Base-by-base conservation (phyloP, 495 filamentous ascomycete species). In the Polyplosphaeria fusca region DNA sequence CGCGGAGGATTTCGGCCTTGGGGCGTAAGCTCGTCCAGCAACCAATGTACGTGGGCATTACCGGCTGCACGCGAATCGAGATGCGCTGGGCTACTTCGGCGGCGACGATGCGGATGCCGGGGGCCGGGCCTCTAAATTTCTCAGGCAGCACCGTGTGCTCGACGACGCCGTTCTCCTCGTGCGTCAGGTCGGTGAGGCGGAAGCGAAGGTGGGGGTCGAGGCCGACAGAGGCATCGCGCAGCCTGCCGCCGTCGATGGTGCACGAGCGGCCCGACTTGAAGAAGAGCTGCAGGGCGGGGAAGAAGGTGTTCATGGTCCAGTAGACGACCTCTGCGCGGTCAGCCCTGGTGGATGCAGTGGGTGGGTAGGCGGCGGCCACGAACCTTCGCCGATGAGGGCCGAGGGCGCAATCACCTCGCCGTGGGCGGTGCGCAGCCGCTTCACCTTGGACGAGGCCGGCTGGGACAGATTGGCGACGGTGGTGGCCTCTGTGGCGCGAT, bases 191-290 rank as follows among this genome's bases (percentile, higher is more conserved):
- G 4, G 44, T 50, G 20, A 57, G 42, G 2, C 54, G 54, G 19
- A 41, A 49, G 1, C 54, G 54, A 3, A 56, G 52, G 5, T 57
- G 11, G 2, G 19, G 45, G 25, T 57, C 54, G 5, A 57, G 22
- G n/a, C 45, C 45, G n/a, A 57, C 23, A 1, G 5, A 40, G 2
- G 45, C 54, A 20, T 37, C 39, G n/a, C 5, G 25, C 28, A 27
- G 45, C 16, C 42, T 7, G 5, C 32, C 54, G 16, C 45, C 28
- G n/a, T 41, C 28, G n/a, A 56, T 40, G 3, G 44, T 56, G 35
- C 53, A 56, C 11, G 44, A 57, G n/a, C 7, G 54, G n/a, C 54
- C 54, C 13, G 54, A 57, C 22, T 27, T 45, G 25, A 50, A 57
- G 54, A 57, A 57, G 3, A 57, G 22, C 22, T 47, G 52, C n/a